Percentiles rank a stretch among this genome's conserved stretches.
phyloP scores from a whole-genome alignment of 306 rosid species.

The Senna tora region DNA sequence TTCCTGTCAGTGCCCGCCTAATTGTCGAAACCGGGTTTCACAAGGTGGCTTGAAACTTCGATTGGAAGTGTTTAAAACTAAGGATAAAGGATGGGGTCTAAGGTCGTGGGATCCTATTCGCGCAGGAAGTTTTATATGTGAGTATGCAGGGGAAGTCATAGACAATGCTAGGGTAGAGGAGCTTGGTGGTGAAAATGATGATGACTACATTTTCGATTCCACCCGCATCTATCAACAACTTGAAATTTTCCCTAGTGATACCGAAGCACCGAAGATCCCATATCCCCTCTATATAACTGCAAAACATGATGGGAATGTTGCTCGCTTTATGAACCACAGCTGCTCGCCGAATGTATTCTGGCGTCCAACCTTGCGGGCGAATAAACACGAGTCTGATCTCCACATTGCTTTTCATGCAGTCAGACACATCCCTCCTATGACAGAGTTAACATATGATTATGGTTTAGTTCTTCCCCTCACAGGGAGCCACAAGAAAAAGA shows the following conservation, averaged over 20 bases:
- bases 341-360: constrained; percentile 82
- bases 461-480: constrained; percentile 60
- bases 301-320: constrained; percentile 76
- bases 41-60: constrained; percentile 72
- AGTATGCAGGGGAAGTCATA: constrained; percentile 86
- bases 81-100: constrained; percentile 87
- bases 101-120: constrained; percentile 93
- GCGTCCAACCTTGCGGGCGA: constrained; percentile 71
- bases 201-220: constrained; percentile 71
- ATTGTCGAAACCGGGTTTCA: constrained; percentile 71
- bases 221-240: constrained; percentile 64
- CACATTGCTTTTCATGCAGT: constrained; percentile 72
- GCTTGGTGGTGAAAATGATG: constrained; percentile 64
- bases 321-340: constrained; percentile 94
- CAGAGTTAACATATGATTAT: constrained; percentile 88
- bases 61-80: constrained; percentile 78
- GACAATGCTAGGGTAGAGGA: no score
- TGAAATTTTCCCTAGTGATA: constrained; percentile 65
- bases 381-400: constrained; percentile 59
- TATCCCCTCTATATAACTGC: constrained; percentile 68
- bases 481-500: constrained; percentile 62
- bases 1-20: constrained; percentile 80
- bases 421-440: constrained; percentile 82
- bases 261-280: constrained; percentile 63
- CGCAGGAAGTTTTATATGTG: constrained; percentile 79